Conservation (phyloP, 2,329 filamentous ascomycete genomes). For the Rutstroemia sp. region DNA sequence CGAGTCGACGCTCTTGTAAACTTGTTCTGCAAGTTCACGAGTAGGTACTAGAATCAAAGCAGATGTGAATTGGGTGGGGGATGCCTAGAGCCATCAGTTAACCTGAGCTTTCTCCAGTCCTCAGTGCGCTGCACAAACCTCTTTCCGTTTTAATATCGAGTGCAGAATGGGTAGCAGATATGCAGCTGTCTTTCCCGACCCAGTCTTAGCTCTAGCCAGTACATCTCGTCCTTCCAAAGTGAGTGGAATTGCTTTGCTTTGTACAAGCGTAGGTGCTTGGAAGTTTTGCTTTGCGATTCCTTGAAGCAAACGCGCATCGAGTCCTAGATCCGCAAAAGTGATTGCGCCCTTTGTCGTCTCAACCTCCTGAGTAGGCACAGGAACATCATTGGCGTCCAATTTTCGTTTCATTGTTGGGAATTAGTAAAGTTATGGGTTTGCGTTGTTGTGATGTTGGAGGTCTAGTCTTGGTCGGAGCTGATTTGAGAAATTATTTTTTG, state of each 20-base stretch:
- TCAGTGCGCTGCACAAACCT: conserved; percentile 45
- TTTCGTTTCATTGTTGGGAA: conserved; percentile 50
- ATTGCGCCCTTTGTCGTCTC: conserved; percentile 22
- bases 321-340: conserved; percentile 68
- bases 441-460: conserved; percentile 1
- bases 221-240: conserved; percentile 85
- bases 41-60: conserved; percentile 91
- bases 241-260: conserved; percentile 79
- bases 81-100: conserved; percentile 33
- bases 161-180: conserved; percentile 88
- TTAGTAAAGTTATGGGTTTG: neutral
- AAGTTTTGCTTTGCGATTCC: conserved; percentile 80
- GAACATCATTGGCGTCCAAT: conserved; percentile 48
- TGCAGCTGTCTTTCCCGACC: conserved; percentile 95
- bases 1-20: conserved; percentile 68
- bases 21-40: conserved; percentile 87
- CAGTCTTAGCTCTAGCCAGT: conserved; percentile 85
- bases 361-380: conserved; percentile 31
- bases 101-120: conserved; percentile 55
- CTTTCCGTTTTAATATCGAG: conserved; percentile 71
- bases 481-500: conserved; percentile 8
- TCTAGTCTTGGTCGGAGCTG: neutral
- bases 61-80: conserved; percentile 49
- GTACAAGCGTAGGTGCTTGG: conserved; percentile 78
- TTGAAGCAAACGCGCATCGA: conserved; percentile 81